These are phyloP conservation scores for Candida namnaoensis DNA, from an alignment of 805 yeast species.

Conservation along the genomic window DNA sequence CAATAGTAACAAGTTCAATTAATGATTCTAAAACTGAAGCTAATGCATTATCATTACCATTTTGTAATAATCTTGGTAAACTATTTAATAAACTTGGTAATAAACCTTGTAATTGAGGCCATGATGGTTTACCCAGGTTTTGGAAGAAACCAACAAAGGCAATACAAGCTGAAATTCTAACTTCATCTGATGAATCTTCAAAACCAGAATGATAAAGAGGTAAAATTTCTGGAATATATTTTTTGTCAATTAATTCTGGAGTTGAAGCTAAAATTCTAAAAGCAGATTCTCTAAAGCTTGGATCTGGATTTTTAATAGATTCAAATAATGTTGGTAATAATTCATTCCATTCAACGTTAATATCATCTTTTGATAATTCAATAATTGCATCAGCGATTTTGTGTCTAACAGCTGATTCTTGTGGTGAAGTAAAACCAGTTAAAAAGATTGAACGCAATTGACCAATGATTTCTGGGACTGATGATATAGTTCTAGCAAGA, in stretches of 20 bases:
- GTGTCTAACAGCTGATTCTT: conserved; percentile 75
- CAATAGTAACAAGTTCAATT: conserved; percentile 84
- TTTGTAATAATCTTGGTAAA: conserved; percentile 73
- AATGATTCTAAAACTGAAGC: conserved; percentile 84
- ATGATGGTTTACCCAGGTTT: conserved; percentile 65
- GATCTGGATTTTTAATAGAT: conserved; percentile 47
- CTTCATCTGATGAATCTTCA: conserved; percentile 70
- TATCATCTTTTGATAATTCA: conserved; percentile 72
- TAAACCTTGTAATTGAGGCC: conserved; percentile 71
- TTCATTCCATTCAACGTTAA: conserved; percentile 64
- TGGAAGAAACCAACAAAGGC: conserved; percentile 90
- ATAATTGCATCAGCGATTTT: conserved; percentile 92
- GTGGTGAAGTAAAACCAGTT: conserved; percentile 63
- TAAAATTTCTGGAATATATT: conserved; percentile 44
- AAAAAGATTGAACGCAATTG: conserved; percentile 62
- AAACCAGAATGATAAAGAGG: conserved; percentile 78
- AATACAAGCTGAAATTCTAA: conserved; percentile 82
- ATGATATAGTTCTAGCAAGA: conserved; percentile 73
- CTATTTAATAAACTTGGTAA: conserved; percentile 82
- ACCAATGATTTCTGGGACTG: conserved; percentile 45
- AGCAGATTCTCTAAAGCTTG: conserved; percentile 78
- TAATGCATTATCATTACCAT: conserved; percentile 73
- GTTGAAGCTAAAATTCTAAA: conserved; percentile 82
- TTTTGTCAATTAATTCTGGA: conserved; percentile 66
- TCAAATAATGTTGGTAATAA: conserved; percentile 65